Evolutionary conservation across 345 rosid species (phyloP).

Genomic region (Syzygium oleosum): DNA sequence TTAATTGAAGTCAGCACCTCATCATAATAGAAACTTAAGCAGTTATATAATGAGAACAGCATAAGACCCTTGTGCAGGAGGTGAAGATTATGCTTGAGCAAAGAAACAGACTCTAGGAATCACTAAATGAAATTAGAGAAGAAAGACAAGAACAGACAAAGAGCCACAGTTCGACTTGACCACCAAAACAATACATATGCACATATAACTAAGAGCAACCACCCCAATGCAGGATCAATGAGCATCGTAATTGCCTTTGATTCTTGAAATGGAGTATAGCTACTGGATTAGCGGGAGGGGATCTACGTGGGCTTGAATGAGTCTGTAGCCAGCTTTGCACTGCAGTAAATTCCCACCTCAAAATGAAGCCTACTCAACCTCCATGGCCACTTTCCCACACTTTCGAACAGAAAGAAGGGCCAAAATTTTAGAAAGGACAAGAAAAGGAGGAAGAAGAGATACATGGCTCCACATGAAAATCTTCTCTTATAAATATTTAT

Average conservation of each 20-base stretch:
- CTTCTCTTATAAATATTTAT: background rate
- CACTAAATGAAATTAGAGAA: background rate
- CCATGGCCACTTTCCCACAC: background rate
- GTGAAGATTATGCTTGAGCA: background rate
- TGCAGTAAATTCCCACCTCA: background rate
- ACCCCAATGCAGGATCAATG: background rate
- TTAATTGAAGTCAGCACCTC: background rate
- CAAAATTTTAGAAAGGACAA: background rate
- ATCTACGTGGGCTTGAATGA: background rate
- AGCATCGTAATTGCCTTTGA: background rate
- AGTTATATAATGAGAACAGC: background rate
- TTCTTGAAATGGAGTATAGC: background rate
- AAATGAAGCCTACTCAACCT: background rate
- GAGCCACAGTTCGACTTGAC: background rate
- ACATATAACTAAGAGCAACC: background rate
- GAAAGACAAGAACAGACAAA: background rate
- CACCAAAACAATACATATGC: background rate
- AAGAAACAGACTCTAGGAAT: background rate
- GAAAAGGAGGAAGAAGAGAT: background rate
- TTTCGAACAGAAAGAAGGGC: background rate
- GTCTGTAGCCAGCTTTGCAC: background rate
- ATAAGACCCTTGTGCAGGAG: background rate
- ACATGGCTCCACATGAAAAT: background rate
- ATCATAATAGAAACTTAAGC: background rate
- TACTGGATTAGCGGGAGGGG: background rate